Evolutionary conservation across 2,329 filamentous ascomycete genomes (phyloP).

Genomic region (Cordyceps farinosa): DNA sequence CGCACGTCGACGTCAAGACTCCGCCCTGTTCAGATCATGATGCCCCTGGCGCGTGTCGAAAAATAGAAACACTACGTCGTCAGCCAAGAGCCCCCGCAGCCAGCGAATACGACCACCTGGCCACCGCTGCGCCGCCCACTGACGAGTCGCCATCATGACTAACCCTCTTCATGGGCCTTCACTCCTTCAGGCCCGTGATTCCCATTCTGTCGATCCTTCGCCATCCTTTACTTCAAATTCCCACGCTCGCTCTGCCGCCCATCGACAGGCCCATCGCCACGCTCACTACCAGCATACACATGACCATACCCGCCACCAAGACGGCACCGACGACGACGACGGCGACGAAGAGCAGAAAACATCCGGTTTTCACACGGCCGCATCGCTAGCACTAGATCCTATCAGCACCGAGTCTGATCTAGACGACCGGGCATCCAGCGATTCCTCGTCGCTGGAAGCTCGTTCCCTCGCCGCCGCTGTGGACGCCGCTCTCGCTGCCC

Average conservation of each 20-base stretch:
- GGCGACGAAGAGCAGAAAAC: conserved; percentile 16
- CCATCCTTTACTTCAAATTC: conserved; percentile 23
- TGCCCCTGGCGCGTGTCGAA: conserved; percentile 20
- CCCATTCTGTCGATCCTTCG: conserved; percentile 16
- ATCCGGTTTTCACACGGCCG: not conserved
- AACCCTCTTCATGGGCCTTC: conserved; percentile 34
- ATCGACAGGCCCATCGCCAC: conserved; percentile 24
- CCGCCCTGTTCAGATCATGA: conserved; percentile 18
- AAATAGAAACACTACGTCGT: conserved; percentile 22
- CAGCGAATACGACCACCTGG: conserved; percentile 22
- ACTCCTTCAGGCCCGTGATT: conserved; percentile 35
- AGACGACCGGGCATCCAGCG: conserved; percentile 19
- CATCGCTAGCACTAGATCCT: conserved; percentile 17
- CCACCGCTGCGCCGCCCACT: conserved; percentile 21
- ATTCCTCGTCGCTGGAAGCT: conserved; percentile 16
- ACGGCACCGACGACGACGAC: conserved; percentile 23
- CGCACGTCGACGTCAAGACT: conserved; percentile 13
- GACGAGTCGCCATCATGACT: conserved; percentile 31
- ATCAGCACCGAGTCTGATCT: conserved; percentile 26
- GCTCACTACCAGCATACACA: conserved; percentile 19
- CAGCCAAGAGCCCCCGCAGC: conserved; percentile 20
- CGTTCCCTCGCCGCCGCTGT: conserved; percentile 23
- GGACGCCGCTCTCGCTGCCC: conserved; percentile 17
- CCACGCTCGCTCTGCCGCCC: conserved; percentile 26
- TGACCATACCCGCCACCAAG: conserved; percentile 27